Evolutionary conservation across 2,329 filamentous ascomycete genomes (phyloP), one percentile per base, ranked within the genome.

Genomic region (Calonectria pteridis): DNA sequence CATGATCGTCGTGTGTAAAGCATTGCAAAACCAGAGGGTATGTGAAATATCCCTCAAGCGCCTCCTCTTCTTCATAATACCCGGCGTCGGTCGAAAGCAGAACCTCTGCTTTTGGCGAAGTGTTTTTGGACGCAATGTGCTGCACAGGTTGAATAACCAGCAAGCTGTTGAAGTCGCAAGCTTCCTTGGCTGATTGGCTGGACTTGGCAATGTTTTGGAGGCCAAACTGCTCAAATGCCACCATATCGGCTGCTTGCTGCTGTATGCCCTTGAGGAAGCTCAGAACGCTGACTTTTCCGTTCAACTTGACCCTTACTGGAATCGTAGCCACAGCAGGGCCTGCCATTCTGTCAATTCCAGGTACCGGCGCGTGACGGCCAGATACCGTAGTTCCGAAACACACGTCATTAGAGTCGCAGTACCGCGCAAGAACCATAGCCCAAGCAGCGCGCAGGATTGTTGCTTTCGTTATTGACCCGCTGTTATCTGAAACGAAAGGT

Each of bases 381-480:
- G 85, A 85, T 3, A 87, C 77, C 0, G 85, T 87, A 67, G 84
- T 82, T 0, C 87, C 87, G 65, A 87, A 87, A 9, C 85, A 79
- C 10, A 87, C 81, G 67, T 87, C 86, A 1, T 83, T 53, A 0
- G 71, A 73, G 2, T 73, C 88, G 2, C 85, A 79, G 73, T 92
- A 92, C 9, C 83, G 83, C 20, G 86, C 83, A 3, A 92, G 65
- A 1, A 93, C 78, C 71, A 88, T 87, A 6, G 87, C 85, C 77
- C 89, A 86, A 0, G 90, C 90, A 35, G 88, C 86, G 0, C 74
- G 73, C 18, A 81, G 23, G 18, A 78, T n/a, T 0, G 55, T 79
- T 1, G 77, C 51, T 3, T 66, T 67, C 0, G 76, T 77, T 5
- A 75, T 68, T 26, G 40, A 58, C 10, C 35, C 33, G 6, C 26